These are phyloP conservation scores for Pseudoscleropodium purum DNA, from an alignment of 225 moss, liverwort and hornwort species.

Conservation along the genomic window DNA sequence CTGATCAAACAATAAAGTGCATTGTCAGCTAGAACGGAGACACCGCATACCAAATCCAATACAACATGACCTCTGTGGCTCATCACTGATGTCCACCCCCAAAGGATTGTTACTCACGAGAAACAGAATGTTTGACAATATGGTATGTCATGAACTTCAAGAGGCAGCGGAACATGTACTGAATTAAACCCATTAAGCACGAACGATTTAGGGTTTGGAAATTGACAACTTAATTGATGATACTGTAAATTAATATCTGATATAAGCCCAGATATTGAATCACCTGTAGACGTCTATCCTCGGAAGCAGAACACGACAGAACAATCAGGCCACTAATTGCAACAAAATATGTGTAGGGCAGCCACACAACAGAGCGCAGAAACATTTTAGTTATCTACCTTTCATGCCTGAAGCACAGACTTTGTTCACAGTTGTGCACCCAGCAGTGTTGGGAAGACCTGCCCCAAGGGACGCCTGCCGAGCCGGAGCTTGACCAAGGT, in stretches of 20 bases:
- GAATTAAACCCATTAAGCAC: not conserved
- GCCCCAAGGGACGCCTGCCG: slow-evolving; percentile 90
- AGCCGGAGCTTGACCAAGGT: slow-evolving; percentile 93
- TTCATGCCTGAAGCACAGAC: slow-evolving; percentile 99
- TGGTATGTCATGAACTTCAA: not conserved
- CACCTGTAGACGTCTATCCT: not conserved
- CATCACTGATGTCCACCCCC: not conserved
- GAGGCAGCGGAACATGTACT: not conserved
- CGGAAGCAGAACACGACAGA: not conserved
- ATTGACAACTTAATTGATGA: not conserved
- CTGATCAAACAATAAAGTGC: slow-evolving; percentile 19
- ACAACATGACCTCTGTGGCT: not conserved
- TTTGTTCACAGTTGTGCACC: slow-evolving; percentile 91
- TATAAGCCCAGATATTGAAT: not conserved
- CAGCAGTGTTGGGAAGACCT: slow-evolving; percentile 58
- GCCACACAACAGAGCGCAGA: not conserved
- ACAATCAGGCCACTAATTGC: not conserved
- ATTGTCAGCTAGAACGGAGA: not conserved
- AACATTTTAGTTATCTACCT: slow-evolving; percentile 11
- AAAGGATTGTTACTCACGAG: not conserved
- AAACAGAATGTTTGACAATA: not conserved
- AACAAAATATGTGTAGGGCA: not conserved
- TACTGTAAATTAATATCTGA: not conserved
- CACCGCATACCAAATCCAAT: not conserved
- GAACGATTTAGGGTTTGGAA: not conserved